Conservation (phyloP, 345 rosid genomes). For the Eucalyptus dawsonii region DNA sequence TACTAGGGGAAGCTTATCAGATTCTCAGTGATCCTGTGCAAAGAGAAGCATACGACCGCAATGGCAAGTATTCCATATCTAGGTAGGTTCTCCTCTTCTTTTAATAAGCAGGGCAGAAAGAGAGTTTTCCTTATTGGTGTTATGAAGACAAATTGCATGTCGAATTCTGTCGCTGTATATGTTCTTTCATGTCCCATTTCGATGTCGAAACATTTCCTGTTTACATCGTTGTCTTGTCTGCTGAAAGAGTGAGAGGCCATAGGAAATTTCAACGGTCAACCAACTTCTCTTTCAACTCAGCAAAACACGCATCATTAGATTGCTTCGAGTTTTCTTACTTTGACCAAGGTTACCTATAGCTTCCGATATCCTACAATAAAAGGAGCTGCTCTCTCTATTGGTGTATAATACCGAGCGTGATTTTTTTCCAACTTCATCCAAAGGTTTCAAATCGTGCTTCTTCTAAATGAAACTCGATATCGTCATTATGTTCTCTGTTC, state of each 20-base stretch:
- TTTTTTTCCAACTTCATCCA: neutral
- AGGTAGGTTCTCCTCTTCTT: conserved; percentile 9
- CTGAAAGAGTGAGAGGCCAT: neutral
- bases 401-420: neutral
- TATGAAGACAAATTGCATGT: neutral
- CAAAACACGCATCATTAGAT: neutral
- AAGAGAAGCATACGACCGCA: conserved; percentile 46
- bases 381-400: neutral
- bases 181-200: neutral
- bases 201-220: neutral
- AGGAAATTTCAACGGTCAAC: neutral
- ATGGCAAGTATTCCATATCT: conserved; percentile 44
- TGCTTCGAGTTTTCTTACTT: neutral
- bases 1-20: conserved; percentile 67
- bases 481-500: neutral
- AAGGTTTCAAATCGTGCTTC: neutral
- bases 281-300: neutral
- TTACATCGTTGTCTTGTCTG: neutral
- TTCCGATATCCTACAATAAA: neutral
- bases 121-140: neutral
- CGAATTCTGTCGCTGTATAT: neutral
- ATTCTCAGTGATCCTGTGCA: conserved; percentile 54
- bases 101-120: neutral
- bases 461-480: neutral
- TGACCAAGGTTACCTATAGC: neutral